phyloP scores from a whole-genome alignment of 192 early-diverging fungal genomes.

The Gaertneriomyces semiglobifer region DNA sequence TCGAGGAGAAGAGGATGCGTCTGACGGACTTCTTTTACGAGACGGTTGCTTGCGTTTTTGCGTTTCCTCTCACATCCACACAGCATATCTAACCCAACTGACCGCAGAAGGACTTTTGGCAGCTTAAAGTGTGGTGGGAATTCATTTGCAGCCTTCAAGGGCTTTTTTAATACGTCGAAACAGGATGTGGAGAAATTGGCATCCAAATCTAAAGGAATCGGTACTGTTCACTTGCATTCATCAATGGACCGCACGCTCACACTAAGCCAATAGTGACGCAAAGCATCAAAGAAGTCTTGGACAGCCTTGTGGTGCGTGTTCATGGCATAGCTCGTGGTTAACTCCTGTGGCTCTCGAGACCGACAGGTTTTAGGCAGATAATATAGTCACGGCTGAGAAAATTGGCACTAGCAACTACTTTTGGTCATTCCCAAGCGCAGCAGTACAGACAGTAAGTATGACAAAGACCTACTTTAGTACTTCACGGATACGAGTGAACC shows the following conservation, averaged over 20 bases:
- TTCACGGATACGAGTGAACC: neutral
- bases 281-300: slow-evolving; percentile 79
- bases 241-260: neutral
- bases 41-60: slow-evolving; percentile 9
- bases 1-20: slow-evolving; percentile 55
- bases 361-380: slow-evolving; percentile 54
- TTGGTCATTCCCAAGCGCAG: slow-evolving; percentile 84
- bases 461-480: neutral
- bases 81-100: neutral
- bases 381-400: slow-evolving; percentile 73
- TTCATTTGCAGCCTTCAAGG: neutral
- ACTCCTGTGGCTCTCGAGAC: neutral
- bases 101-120: slow-evolving; percentile 63
- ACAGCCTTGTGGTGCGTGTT: slow-evolving; percentile 60
- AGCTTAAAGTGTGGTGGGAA: slow-evolving; percentile 51
- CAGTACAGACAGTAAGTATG: slow-evolving; percentile 45
- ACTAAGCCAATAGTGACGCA: slow-evolving; percentile 52
- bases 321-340: neutral
- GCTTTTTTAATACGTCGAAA: neutral
- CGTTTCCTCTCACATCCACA: neutral
- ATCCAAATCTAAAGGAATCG: slow-evolving; percentile 77
- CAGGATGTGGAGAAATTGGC: slow-evolving; percentile 77
- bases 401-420: slow-evolving; percentile 82
- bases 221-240: slow-evolving; percentile 29
- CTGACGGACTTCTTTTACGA: slow-evolving; percentile 60